A percentile compares a stretch with the other conserved stretches of the same genome.
phyloP scores from a whole-genome alignment of 805 yeast genomes.

The Naumovozyma dairenensis region DNA sequence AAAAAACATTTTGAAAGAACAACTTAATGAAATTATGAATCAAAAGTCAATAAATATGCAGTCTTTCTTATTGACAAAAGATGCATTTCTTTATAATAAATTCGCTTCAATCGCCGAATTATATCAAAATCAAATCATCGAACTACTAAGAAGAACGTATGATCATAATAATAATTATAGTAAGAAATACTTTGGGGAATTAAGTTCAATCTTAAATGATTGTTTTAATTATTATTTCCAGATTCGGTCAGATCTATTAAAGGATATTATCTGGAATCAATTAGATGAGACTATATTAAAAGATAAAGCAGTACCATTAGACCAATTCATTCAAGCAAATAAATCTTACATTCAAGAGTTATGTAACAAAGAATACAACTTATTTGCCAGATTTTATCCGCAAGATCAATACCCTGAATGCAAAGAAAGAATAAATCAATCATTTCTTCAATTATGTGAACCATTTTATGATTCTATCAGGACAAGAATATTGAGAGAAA shows the following conservation, averaged over 20 bases:
- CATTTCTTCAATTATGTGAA: slow-evolving; percentile 59
- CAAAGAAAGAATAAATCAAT: slow-evolving; percentile 35
- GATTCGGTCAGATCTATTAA: slow-evolving; percentile 42
- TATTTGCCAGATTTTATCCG: slow-evolving; percentile 48
- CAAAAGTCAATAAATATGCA: slow-evolving; percentile 17
- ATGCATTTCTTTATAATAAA: slow-evolving; percentile 58
- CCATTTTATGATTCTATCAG: slow-evolving; percentile 69
- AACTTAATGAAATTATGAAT: slow-evolving; percentile 23
- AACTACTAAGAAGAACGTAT: slow-evolving; percentile 25
- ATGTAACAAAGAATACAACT: slow-evolving; percentile 47
- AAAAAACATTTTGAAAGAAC: slow-evolving; percentile 31
- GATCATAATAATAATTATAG: slow-evolving; percentile 28
- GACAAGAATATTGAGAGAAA: slow-evolving; percentile 58
- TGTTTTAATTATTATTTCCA: slow-evolving; percentile 55
- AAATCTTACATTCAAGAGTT: slow-evolving; percentile 51
- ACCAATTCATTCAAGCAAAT: slow-evolving; percentile 52
- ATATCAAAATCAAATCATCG: slow-evolving; percentile 33
- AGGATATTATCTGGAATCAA: slow-evolving; percentile 32
- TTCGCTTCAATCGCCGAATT: slow-evolving; percentile 39
- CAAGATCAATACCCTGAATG: slow-evolving; percentile 31
- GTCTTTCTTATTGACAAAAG: slow-evolving; percentile 32
- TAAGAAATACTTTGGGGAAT: slow-evolving; percentile 48
- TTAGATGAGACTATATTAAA: slow-evolving; percentile 23
- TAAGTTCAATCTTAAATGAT: slow-evolving; percentile 43
- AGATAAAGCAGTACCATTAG: slow-evolving; percentile 30